These are phyloP conservation scores for Hymenoscyphus fraxineus DNA, from an alignment of 2,329 filamentous ascomycete genomes.

Conservation along the genomic window DNA sequence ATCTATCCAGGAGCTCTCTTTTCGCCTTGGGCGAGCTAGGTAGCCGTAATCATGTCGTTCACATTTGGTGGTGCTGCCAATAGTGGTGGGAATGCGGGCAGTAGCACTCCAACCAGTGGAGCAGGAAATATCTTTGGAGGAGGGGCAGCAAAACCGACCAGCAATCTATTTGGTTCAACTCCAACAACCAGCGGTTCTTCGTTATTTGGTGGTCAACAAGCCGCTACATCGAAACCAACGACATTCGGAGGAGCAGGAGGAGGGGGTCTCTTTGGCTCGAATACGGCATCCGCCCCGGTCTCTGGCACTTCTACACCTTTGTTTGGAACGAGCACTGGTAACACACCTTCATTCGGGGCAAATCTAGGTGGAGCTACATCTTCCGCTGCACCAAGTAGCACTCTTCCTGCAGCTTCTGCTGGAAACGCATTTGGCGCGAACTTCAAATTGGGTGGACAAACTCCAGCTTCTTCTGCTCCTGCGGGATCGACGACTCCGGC, in stretches of 20 bases:
- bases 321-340: conserved; percentile 31
- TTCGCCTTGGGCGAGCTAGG: not conserved
- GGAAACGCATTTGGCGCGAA: conserved; percentile 11
- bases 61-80: conserved; percentile 31
- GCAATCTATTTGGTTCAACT: conserved; percentile 34
- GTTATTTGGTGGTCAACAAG: conserved; percentile 19
- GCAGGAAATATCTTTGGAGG: conserved; percentile 13
- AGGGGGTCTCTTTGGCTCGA: conserved; percentile 18
- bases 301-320: conserved; percentile 24
- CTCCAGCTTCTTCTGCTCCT: conserved; percentile 17
- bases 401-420: not conserved
- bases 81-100: conserved; percentile 15
- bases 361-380: conserved; percentile 22
- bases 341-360: conserved; percentile 21
- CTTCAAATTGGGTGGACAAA: conserved; percentile 7
- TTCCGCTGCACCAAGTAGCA: conserved; percentile 18
- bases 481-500: conserved; percentile 31
- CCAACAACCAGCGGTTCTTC: conserved; percentile 19
- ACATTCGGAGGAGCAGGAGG: conserved; percentile 13
- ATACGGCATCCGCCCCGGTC: conserved; percentile 15
- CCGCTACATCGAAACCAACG: conserved; percentile 22
- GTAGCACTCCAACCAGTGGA: conserved; percentile 11
- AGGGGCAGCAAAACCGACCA: conserved; percentile 4
- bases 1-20: not conserved
- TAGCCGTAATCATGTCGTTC: conserved; percentile 22